These are phyloP conservation scores for Rosellinia necatrix DNA, from an alignment of 2,329 filamentous ascomycete species.

Conservation along the genomic window DNA sequence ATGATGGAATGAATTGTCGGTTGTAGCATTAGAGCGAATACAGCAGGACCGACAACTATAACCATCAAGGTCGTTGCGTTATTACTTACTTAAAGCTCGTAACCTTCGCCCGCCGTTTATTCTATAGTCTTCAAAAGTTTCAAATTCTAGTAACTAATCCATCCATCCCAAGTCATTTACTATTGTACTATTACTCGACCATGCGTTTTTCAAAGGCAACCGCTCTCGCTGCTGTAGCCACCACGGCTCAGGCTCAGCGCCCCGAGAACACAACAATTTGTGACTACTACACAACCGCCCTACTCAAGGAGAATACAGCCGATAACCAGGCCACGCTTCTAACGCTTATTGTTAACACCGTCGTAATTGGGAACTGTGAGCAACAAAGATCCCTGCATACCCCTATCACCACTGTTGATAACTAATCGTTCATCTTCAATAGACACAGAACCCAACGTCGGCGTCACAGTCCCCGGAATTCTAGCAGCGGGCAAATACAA, in stretches of 20 bases:
- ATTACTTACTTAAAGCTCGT: background rate
- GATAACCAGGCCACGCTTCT: conserved; percentile 61
- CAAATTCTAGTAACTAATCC: no score
- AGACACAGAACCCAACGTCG: conserved; percentile 59
- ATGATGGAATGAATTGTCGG: background rate
- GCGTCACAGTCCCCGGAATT: conserved; percentile 61
- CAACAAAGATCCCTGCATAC: background rate
- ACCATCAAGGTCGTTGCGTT: background rate
- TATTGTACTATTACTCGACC: conserved; percentile 13
- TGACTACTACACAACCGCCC: conserved; percentile 66
- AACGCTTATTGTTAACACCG: conserved; percentile 64
- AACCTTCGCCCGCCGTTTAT: background rate
- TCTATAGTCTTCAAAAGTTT: background rate
- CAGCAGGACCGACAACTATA: background rate
- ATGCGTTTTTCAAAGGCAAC: conserved; percentile 37
- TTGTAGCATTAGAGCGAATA: background rate
- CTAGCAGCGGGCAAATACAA: conserved; percentile 55
- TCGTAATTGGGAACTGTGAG: conserved; percentile 65
- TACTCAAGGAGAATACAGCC: conserved; percentile 63
- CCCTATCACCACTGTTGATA: background rate
- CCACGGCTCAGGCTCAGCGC: conserved; percentile 48
- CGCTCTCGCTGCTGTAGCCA: conserved; percentile 35
- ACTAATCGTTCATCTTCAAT: conserved; percentile 1
- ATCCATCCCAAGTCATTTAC: background rate
- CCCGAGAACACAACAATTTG: conserved; percentile 58